phyloP scores from a whole-genome alignment of 2,329 filamentous ascomycete genomes.

The Cadophora gregata region DNA sequence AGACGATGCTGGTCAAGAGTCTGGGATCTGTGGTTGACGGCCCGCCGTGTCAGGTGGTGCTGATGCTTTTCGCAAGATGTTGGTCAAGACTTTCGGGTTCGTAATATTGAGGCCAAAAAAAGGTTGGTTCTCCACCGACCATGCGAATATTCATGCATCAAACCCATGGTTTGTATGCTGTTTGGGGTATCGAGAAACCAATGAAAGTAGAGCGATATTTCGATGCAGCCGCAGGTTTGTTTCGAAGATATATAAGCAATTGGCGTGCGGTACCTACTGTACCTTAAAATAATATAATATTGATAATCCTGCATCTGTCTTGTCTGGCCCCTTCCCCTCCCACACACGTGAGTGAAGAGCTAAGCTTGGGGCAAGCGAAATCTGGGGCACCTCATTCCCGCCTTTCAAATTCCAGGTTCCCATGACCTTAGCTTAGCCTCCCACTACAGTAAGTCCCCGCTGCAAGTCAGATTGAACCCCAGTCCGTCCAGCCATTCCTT shows the following conservation, averaged over 20 bases:
- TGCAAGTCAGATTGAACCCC: slow-evolving; percentile 18
- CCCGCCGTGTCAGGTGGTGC: slow-evolving; percentile 7
- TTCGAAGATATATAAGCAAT: slow-evolving; percentile 16
- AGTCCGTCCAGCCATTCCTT: background rate
- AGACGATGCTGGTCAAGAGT: background rate
- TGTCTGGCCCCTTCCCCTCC: background rate
- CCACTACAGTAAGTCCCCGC: background rate
- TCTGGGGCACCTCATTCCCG: background rate
- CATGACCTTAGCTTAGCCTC: background rate
- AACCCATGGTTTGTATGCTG: slow-evolving; percentile 20
- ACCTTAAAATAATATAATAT: slow-evolving; percentile 15
- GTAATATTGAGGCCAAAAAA: slow-evolving; percentile 6
- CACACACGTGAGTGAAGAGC: background rate
- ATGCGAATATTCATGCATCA: slow-evolving; percentile 8
- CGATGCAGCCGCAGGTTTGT: slow-evolving; percentile 13
- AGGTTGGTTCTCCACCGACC: slow-evolving; percentile 12
- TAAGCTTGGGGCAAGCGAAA: slow-evolving; percentile 1
- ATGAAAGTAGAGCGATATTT: background rate
- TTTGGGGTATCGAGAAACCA: slow-evolving; percentile 7
- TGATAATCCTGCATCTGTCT: slow-evolving; percentile 6
- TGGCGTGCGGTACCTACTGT: slow-evolving; percentile 1
- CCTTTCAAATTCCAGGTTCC: too few species aligned
- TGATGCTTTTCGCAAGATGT: slow-evolving; percentile 4
- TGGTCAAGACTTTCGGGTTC: slow-evolving; percentile 1
- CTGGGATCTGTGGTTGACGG: slow-evolving; percentile 17